A percentile compares a stretch with the other conserved stretches of the same genome.
These are phyloP conservation scores for Isatis lusitanica DNA, from an alignment of 441 rosid genomes.

Conservation along the genomic window DNA sequence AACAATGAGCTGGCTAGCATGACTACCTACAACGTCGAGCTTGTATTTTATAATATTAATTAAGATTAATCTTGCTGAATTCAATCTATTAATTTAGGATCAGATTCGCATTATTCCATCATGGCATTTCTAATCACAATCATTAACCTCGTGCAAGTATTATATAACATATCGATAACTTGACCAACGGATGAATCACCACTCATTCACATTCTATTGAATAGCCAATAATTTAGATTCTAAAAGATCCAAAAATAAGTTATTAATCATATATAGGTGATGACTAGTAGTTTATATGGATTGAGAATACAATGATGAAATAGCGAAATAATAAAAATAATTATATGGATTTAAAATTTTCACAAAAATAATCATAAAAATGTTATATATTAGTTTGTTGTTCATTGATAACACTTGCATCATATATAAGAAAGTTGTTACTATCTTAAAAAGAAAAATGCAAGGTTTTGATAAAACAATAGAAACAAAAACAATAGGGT, in stretches of 20 bases:
- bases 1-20: constrained; percentile 27
- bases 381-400: not conserved
- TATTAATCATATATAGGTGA: not conserved
- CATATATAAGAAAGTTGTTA: not conserved
- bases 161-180: not conserved
- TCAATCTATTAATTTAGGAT: not conserved
- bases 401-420: not conserved
- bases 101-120: constrained; percentile 4
- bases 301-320: not conserved
- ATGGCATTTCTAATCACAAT: constrained; percentile 1
- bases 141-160: constrained; percentile 22
- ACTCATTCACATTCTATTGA: not conserved
- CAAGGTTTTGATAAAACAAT: not conserved
- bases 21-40: constrained; percentile 7
- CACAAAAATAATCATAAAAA: too few relatives aligned
- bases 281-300: too few relatives aligned
- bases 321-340: not conserved
- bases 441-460: not conserved
- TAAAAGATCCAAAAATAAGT: not conserved
- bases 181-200: constrained; percentile 1
- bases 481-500: not conserved
- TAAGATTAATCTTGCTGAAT: not conserved
- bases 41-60: not conserved
- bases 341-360: too few relatives aligned
- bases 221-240: not conserved